Percentiles rank a stretch among this genome's conserved stretches.
phyloP scores from a whole-genome alignment of 495 filamentous ascomycete species.

The Penicillium pulvis region DNA sequence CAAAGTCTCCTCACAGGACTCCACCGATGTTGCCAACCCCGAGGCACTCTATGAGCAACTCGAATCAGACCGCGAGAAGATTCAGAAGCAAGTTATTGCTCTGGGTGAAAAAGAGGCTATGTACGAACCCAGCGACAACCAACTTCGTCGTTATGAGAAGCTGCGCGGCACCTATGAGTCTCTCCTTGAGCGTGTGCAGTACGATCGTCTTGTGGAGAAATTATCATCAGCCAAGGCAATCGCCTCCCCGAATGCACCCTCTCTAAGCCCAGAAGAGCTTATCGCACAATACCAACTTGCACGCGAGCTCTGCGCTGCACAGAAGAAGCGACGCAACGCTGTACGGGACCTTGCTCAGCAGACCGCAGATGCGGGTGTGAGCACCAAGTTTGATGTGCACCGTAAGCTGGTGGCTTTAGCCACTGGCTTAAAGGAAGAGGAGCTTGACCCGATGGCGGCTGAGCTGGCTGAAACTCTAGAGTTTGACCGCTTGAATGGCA shows the following conservation, averaged over 20 bases:
- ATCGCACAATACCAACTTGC: conserved; percentile 33
- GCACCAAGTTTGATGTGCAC: conserved; percentile 55
- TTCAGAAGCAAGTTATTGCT: conserved; percentile 34
- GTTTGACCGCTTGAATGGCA: conserved; percentile 48
- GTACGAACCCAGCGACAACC: conserved; percentile 32
- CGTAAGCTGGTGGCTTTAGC: conserved; percentile 54
- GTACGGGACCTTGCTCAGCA: conserved; percentile 50
- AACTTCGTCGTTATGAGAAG: conserved; percentile 40
- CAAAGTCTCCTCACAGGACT: conserved; percentile 39
- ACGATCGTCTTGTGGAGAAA: conserved; percentile 28
- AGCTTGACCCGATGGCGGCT: conserved; percentile 51
- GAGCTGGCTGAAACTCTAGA: conserved; percentile 50
- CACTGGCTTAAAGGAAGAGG: conserved; percentile 52
- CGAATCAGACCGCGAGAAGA: conserved; percentile 48
- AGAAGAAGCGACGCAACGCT: conserved; percentile 42
- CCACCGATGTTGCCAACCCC: conserved; percentile 45
- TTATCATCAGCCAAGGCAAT: conserved; percentile 19
- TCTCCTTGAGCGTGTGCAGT: conserved; percentile 46
- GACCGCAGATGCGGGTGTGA: conserved; percentile 51
- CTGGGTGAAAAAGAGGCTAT: conserved; percentile 37
- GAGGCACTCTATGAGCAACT: conserved; percentile 46
- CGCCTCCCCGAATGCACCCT: conserved; percentile 12
- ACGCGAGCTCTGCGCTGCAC: conserved; percentile 40
- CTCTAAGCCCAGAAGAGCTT: conserved; percentile 32
- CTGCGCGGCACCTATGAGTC: conserved; percentile 40